Conservation (phyloP, 441 rosid species). For the Eutrema salsugineum region DNA sequence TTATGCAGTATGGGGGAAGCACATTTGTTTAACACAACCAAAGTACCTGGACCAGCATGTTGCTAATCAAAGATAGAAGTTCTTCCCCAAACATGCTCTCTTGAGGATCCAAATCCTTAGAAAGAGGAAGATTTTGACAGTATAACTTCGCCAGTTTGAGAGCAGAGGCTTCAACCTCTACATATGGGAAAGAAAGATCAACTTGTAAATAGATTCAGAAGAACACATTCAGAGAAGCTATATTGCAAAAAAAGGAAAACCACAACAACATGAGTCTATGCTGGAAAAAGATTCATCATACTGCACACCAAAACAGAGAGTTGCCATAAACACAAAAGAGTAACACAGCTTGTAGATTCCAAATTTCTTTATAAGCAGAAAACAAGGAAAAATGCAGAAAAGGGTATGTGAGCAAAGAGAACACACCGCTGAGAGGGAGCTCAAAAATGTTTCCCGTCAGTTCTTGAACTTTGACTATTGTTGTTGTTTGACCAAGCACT, state of each 20-base stretch:
- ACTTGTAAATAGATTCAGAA: slow-evolving; percentile 17
- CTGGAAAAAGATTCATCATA: neutral
- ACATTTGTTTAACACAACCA: neutral
- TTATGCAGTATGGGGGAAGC: neutral
- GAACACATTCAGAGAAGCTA: slow-evolving; percentile 11
- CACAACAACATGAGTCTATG: neutral
- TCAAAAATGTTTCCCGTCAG: slow-evolving; percentile 53
- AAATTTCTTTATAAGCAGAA: neutral
- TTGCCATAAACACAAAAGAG: neutral
- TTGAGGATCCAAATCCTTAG: slow-evolving; percentile 90
- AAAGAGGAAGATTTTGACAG: slow-evolving; percentile 76
- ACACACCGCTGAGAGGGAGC: slow-evolving; percentile 59
- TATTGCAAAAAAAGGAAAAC: neutral
- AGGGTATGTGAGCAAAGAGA: slow-evolving; percentile 14
- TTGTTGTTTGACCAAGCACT: slow-evolving; percentile 77
- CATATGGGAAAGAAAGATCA: slow-evolving; percentile 23
- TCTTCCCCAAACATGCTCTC: slow-evolving; percentile 98
- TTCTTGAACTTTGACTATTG: slow-evolving; percentile 70
- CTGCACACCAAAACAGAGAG: slow-evolving; percentile 3
- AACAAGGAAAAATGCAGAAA: neutral
- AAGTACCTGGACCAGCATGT: slow-evolving; percentile 84
- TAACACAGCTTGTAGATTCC: neutral
- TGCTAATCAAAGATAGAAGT: slow-evolving; percentile 71
- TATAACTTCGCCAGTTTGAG: slow-evolving; percentile 68
- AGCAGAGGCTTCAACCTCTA: slow-evolving; percentile 69